A percentile compares a stretch with the other conserved stretches of the same genome.
These are phyloP conservation scores for Cyamopsis tetragonoloba DNA, from an alignment of 306 rosid genomes.

Conservation along the genomic window DNA sequence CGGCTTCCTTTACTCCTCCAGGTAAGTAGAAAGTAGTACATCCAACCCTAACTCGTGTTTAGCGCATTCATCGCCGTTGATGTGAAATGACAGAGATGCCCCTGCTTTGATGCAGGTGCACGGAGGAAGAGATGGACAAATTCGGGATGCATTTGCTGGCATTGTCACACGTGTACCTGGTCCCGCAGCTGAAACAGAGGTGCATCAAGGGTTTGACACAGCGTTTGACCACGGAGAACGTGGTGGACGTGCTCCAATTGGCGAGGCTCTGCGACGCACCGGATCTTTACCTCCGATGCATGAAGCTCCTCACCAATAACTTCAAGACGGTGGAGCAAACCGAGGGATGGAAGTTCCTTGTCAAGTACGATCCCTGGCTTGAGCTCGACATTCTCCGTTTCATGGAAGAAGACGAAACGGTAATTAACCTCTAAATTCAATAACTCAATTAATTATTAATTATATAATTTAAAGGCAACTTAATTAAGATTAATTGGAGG, in stretches of 20 bases:
- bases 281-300: slow-evolving; percentile 76
- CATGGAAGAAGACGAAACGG: slow-evolving; percentile 86
- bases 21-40: too few relatives aligned
- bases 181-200: slow-evolving; percentile 72
- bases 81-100: slow-evolving; percentile 32
- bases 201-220: slow-evolving; percentile 55
- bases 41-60: too few relatives aligned
- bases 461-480: neutral
- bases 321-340: slow-evolving; percentile 71
- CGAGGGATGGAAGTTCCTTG: slow-evolving; percentile 86
- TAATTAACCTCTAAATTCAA: neutral
- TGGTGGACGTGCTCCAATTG: slow-evolving; percentile 81
- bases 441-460: neutral
- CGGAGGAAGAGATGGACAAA: slow-evolving; percentile 61
- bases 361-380: slow-evolving; percentile 71
- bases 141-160: slow-evolving; percentile 77
- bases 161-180: slow-evolving; percentile 77
- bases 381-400: slow-evolving; percentile 75
- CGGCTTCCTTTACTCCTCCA: slow-evolving; percentile 61
- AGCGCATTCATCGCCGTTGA: neutral
- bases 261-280: slow-evolving; percentile 90
- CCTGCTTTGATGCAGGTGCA: slow-evolving; percentile 40
- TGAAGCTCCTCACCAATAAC: slow-evolving; percentile 53
- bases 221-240: slow-evolving; percentile 63
- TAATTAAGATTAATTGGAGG: too few relatives aligned